Evolutionary conservation across 257 asterid species (phyloP).

Genomic region (Pogostemon cablin): DNA sequence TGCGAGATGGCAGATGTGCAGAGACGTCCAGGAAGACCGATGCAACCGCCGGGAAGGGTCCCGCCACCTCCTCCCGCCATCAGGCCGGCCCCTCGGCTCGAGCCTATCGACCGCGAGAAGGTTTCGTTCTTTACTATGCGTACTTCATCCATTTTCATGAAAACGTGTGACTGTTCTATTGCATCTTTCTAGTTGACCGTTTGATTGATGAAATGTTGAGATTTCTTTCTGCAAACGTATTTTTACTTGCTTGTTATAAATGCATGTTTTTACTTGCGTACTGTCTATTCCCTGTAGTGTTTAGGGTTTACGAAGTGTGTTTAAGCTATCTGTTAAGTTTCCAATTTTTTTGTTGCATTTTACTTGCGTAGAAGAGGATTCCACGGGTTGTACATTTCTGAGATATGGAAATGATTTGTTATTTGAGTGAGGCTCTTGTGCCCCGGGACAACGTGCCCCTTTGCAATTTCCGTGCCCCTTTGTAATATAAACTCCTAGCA

Average conservation of each 20-base stretch:
- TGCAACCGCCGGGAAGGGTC: constrained; percentile 62
- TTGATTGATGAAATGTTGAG: neutral
- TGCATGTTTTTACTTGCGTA: constrained; percentile 7
- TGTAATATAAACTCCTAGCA: too few relatives aligned
- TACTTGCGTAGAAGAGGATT: neutral
- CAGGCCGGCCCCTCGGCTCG: constrained; percentile 50
- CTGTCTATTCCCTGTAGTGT: constrained; percentile 9
- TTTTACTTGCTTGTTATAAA: neutral
- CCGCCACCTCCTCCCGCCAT: constrained; percentile 52
- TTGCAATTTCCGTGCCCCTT: too few relatives aligned
- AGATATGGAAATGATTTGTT: constrained; percentile 6
- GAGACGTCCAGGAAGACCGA: constrained; percentile 56
- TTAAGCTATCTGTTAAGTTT: neutral
- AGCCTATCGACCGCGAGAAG: constrained; percentile 83
- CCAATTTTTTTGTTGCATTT: neutral
- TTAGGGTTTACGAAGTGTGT: constrained; percentile 31
- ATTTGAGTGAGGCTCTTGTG: too few relatives aligned
- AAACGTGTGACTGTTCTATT: neutral
- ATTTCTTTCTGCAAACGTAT: neutral
- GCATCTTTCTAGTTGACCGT: neutral
- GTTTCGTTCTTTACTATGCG: constrained; percentile 31
- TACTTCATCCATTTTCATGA: neutral
- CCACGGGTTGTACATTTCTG: neutral
- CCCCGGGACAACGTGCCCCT: too few relatives aligned
- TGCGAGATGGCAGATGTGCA: constrained; percentile 61